Evolutionary conservation across 2,329 filamentous ascomycete species (phyloP), one percentile per base, ranked within the genome.

Genomic region (Phyllosticta citriasiana): DNA sequence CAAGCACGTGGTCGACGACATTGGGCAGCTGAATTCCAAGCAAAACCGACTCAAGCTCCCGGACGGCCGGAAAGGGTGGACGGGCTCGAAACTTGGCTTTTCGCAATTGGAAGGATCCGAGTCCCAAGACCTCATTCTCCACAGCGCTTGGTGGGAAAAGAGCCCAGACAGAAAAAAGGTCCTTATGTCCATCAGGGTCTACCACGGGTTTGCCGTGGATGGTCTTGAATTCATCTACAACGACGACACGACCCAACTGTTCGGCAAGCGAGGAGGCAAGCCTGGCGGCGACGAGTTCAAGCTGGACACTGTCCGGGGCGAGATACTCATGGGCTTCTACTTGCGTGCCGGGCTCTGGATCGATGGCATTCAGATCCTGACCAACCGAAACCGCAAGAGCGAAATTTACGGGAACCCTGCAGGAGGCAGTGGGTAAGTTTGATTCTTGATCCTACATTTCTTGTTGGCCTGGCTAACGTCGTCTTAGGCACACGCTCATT

Each of bases 151-250:
- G 55, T 81, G 83, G 50, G 26, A 16, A 22, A 64, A 61, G 57
- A 47, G n/a, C 35, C 33, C 47, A 16, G 57, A 62, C 27, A 63
- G 59, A 24, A 88, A 84, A 33, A 88, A 91, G 64, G 81, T 96
- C 30, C 78, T 97, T 64, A 87, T 85, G 1, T 84, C 84, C 4
- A 82, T 97, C 61, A 82, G 85, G 63, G 80, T 96, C 14, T 95
- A 91, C 69, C 87, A 91, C 67, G 91, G 89, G 1, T 78, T 80
- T 62, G 87, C 87, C 3, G 71, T 97, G 12, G 88, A 96, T 71
- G 94, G 94, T 0, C 74, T 99, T 22, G 93, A 97, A 72, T 97
- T 99, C 73, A 80, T 89, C 63, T 97, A 96, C 70, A 93, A 97
- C 69, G 91, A 97, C 72, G 82, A 84, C 16, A 88, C 89, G 0